Evolutionary conservation across 1,284 basidiomycete genomes (phyloP).

Genomic region (Coriolopsis trogii): DNA sequence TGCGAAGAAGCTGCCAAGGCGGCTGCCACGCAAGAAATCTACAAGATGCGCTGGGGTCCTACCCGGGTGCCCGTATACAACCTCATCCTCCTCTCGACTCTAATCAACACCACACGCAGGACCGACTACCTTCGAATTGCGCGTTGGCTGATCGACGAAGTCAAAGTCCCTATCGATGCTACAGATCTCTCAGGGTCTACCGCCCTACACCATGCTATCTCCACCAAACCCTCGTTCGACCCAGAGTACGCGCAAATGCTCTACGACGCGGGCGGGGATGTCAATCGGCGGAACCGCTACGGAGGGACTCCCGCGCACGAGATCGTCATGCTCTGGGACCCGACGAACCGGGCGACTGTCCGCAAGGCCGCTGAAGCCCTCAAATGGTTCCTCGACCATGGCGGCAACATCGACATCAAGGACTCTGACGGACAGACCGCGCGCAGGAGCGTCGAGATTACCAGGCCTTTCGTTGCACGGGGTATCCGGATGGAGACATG

Average conservation of each 20-base stretch:
- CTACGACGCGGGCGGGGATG: constrained; percentile 42
- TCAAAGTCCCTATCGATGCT: constrained; percentile 41
- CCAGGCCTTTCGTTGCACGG: constrained; percentile 19
- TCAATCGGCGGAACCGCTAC: constrained; percentile 43
- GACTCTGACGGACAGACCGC: constrained; percentile 40
- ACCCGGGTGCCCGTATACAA: constrained; percentile 42
- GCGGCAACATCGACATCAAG: constrained; percentile 46
- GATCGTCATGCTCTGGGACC: constrained; percentile 38
- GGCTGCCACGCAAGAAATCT: constrained; percentile 35
- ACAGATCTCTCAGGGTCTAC: constrained; percentile 43
- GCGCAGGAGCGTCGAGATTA: constrained; percentile 17
- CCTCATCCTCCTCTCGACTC: constrained; percentile 36
- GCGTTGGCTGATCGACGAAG: constrained; percentile 37
- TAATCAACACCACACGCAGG: constrained; percentile 30
- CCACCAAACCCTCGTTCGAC: constrained; percentile 44
- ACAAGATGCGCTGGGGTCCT: constrained; percentile 41
- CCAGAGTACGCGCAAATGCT: constrained; percentile 45
- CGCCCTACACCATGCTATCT: constrained; percentile 43
- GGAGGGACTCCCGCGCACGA: constrained; percentile 44
- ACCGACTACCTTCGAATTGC: constrained; percentile 34
- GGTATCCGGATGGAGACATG: constrained; percentile 20
- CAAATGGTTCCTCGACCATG: constrained; percentile 44
- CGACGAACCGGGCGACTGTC: constrained; percentile 21
- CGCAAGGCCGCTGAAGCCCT: constrained; percentile 33
- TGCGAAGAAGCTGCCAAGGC: constrained; percentile 18